Base-by-base conservation (phyloP, 306 rosid genomes). In the Vigna radiata region DNA sequence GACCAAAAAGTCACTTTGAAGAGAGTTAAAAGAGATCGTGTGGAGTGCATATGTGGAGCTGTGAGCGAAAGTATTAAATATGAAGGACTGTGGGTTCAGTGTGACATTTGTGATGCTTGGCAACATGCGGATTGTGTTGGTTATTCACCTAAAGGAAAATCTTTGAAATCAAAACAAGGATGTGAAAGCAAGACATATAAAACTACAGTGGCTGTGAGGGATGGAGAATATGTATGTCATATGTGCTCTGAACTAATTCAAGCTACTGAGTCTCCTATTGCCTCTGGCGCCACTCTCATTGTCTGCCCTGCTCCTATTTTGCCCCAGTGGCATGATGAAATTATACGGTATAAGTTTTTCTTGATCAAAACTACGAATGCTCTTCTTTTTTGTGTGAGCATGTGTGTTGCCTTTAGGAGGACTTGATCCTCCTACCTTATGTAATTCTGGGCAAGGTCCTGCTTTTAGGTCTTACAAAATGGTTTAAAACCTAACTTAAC, bases 61-160 rank as follows among this genome's bases (percentile, higher is more conserved):
- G 98, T 94, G 69, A 92, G 90, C 21, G 98, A 94, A 78, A 87
- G 81, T 83, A 65, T 19, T 66, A 86, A 81, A 84, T 92, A 92
- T 86, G 83, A 80, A 77, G 97, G 98, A 77, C 56, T 95, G 70
- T 95, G 98, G 98, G 98, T 95, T 79, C 98, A 92, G 81, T 95
- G 98, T 55, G 98, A 95, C 85, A 76, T 84, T 44, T 95, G 98
- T 84, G 96, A 90, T 85, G 97, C 98, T 23, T 95, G 98, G 98
- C 98, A 95, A 83, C 97, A 95, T 82, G 98, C 96, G 25, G 91
- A 86, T 61, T 95, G 98, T 82, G 97, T 95, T 80, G 97, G 96
- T 72, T 95, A 92, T 86, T 88, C 97, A 47, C 79, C 91, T 44
- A 83, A 83, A 81, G 92, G 92, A 70, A 87, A 89, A 82, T 14